Conservation (phyloP, 768 basidiomycete species). For the Gymnopilus junonius region DNA sequence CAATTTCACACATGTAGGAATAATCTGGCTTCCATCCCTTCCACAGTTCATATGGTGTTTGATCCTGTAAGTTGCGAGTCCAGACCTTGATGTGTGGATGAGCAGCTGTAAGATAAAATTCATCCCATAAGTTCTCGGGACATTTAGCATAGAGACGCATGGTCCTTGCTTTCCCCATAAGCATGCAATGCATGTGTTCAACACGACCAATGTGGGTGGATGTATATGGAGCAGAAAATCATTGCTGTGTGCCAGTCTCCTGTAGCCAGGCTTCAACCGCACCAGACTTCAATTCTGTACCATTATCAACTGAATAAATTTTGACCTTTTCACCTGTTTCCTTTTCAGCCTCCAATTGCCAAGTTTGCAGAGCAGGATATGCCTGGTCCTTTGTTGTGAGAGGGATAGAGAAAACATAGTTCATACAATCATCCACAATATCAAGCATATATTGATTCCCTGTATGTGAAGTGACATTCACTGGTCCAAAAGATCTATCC, state of each 20-base stretch:
- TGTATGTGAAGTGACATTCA: slow-evolving; percentile 22
- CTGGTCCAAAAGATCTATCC: slow-evolving; percentile 35
- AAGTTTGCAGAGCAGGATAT: background rate
- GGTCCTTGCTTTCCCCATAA: background rate
- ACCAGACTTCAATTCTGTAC: background rate
- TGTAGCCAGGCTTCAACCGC: background rate
- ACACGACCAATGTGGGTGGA: background rate
- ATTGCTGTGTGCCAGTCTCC: background rate
- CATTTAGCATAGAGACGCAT: background rate
- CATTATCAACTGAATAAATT: background rate
- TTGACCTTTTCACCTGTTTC: background rate
- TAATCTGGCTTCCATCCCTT: background rate
- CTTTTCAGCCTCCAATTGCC: background rate
- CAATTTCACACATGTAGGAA: background rate
- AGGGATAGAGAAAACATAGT: too few species aligned
- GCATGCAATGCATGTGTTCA: too few species aligned
- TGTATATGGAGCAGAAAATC: background rate
- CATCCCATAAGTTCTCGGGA: background rate
- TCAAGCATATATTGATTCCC: slow-evolving; percentile 35
- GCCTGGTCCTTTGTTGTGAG: slow-evolving; percentile 26
- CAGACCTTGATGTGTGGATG: background rate
- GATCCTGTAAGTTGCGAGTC: background rate
- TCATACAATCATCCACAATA: slow-evolving; percentile 30
- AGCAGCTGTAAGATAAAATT: background rate
- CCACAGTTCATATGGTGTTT: background rate